Evolutionary conservation across 2,329 filamentous ascomycete species (phyloP).

Genomic region (Coniella lustricola): DNA sequence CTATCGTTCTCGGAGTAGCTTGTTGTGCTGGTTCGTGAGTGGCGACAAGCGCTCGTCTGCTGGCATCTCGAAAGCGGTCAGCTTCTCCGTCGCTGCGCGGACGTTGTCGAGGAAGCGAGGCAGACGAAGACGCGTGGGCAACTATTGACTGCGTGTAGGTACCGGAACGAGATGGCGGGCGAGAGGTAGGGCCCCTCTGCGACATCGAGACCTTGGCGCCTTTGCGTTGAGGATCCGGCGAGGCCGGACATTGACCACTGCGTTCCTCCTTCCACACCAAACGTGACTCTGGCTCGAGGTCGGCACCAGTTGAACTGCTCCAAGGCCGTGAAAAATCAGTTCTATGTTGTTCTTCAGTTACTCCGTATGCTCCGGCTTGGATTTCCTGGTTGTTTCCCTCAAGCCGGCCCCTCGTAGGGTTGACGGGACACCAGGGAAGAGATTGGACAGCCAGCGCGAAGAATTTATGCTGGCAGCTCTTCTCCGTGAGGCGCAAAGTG

Average conservation of each 20-base stretch:
- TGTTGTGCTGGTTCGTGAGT: slow-evolving; percentile 25
- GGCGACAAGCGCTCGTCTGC: slow-evolving; percentile 23
- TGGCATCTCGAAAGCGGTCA: slow-evolving; percentile 23
- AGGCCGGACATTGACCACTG: slow-evolving; percentile 51
- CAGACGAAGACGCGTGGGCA: slow-evolving; percentile 23
- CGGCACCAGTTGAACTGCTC: slow-evolving; percentile 11
- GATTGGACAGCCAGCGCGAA: slow-evolving; percentile 23
- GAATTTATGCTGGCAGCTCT: slow-evolving; percentile 10
- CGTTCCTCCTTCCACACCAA: slow-evolving; percentile 19
- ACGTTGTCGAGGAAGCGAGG: slow-evolving; percentile 23
- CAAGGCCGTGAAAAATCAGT: slow-evolving; percentile 4
- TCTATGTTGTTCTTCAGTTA: slow-evolving; percentile 1
- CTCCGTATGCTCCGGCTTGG: slow-evolving; percentile 5
- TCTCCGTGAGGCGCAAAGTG: slow-evolving; percentile 8
- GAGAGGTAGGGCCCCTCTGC: slow-evolving; percentile 51
- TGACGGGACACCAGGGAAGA: slow-evolving; percentile 17
- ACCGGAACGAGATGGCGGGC: slow-evolving; percentile 45
- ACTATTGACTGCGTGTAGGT: slow-evolving; percentile 37
- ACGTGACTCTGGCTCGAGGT: slow-evolving; percentile 18
- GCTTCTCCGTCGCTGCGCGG: slow-evolving; percentile 25
- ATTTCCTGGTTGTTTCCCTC: slow-evolving; percentile 16
- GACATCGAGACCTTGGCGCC: slow-evolving; percentile 59
- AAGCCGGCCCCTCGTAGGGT: slow-evolving; percentile 16
- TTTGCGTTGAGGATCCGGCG: slow-evolving; percentile 41
- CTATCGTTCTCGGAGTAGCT: slow-evolving; percentile 29